Evolutionary conservation across 2,329 filamentous ascomycete species (phyloP).

Genomic region (Ascocoryne sarcoides): DNA sequence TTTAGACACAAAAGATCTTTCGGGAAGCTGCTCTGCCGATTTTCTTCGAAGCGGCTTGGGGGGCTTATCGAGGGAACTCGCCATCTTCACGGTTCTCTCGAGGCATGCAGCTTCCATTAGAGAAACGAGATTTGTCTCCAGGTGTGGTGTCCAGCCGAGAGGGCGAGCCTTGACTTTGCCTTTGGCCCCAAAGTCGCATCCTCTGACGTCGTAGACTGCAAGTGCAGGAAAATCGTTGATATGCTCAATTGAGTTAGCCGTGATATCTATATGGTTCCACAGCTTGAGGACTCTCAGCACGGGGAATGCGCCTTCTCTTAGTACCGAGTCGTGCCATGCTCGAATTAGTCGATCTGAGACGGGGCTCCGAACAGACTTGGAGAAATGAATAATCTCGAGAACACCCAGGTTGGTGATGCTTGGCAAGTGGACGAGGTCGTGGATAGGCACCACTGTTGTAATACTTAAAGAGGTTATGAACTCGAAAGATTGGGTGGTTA

Average conservation of each 20-base stretch:
- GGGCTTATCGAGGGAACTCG: no score
- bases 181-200: slow-evolving; percentile 21
- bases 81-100: no score
- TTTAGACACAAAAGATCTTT: no score
- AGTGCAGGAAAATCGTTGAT: slow-evolving; percentile 26
- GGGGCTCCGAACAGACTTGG: background rate
- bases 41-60: no score
- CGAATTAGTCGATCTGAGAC: slow-evolving; percentile 26
- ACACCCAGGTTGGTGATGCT: slow-evolving; percentile 24
- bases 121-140: no score
- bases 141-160: no score
- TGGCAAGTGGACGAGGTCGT: slow-evolving; percentile 26
- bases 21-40: no score
- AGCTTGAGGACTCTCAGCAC: slow-evolving; percentile 27
- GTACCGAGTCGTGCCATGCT: slow-evolving; percentile 24
- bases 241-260: slow-evolving; percentile 22
- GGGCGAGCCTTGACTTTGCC: no score
- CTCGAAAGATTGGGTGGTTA: slow-evolving; percentile 24
- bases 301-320: slow-evolving; percentile 20
- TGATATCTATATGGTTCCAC: slow-evolving; percentile 24
- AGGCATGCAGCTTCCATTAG: no score
- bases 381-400: slow-evolving; percentile 24
- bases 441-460: slow-evolving; percentile 17
- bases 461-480: slow-evolving; percentile 28
- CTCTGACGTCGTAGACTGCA: slow-evolving; percentile 24